phyloP scores from a whole-genome alignment of 768 basidiomycete species.

The Porphyrellus cyaneotinctus region DNA sequence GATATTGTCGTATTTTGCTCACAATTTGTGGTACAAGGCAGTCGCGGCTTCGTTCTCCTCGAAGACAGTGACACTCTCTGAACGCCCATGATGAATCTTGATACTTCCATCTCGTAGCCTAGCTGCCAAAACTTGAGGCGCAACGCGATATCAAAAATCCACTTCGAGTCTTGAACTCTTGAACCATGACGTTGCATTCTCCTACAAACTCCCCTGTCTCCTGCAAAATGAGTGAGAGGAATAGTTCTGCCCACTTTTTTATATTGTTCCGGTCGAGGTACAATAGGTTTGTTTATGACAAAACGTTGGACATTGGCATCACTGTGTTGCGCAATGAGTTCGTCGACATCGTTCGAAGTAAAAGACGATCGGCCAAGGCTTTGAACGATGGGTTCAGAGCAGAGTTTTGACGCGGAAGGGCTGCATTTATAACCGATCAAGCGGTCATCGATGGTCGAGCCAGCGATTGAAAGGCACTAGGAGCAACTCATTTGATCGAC shows the following conservation, averaged over 20 bases:
- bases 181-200: too few species aligned
- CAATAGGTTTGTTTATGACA: conserved; percentile 17
- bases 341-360: conserved; percentile 15
- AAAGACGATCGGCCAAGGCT: conserved; percentile 20
- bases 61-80: too few species aligned
- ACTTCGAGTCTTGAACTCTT: too few species aligned
- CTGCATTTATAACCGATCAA: background rate
- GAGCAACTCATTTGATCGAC: background rate
- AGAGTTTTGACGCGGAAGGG: background rate
- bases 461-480: too few species aligned
- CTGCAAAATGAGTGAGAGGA: conserved; percentile 19
- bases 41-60: too few species aligned
- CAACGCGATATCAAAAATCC: too few species aligned
- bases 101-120: too few species aligned
- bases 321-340: conserved; percentile 19
- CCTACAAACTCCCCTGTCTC: too few species aligned
- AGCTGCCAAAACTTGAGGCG: conserved; percentile 22
- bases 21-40: too few species aligned
- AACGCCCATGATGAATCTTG: too few species aligned
- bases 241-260: conserved; percentile 14
- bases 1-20: too few species aligned
- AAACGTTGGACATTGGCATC: conserved; percentile 20
- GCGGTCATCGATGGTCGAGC: too few species aligned
- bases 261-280: conserved; percentile 16
- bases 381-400: background rate